A percentile compares a stretch with the other conserved stretches of the same genome.
These are phyloP conservation scores for Penicillium fuscoglaucum DNA, from an alignment of 2,329 filamentous ascomycete genomes.

Conservation along the genomic window DNA sequence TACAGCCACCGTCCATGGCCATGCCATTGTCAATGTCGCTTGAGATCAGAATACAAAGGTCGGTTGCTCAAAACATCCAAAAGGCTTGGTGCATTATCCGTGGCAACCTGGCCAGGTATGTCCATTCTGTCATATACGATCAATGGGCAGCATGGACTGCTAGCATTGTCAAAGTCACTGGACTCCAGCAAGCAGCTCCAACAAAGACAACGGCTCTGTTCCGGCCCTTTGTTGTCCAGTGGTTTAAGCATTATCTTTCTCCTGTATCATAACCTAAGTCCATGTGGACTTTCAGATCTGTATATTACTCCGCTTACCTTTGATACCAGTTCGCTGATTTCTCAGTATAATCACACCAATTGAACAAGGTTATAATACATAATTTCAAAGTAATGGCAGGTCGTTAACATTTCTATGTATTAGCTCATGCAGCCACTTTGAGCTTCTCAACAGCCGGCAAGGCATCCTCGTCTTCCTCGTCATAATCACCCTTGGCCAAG, in stretches of 20 bases:
- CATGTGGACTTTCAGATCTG: not conserved
- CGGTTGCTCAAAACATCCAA: not conserved
- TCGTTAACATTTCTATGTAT: slow-evolving; percentile 18
- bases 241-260: not conserved
- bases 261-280: not conserved
- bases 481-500: slow-evolving; percentile 66
- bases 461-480: slow-evolving; percentile 64
- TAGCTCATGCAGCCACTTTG: slow-evolving; percentile 61
- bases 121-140: not conserved
- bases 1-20: not conserved
- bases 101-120: not conserved
- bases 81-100: not conserved
- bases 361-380: slow-evolving; percentile 7
- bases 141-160: not conserved
- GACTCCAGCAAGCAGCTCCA: not conserved
- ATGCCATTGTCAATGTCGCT: not conserved
- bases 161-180: no score
- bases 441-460: slow-evolving; percentile 65
- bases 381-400: slow-evolving; percentile 13
- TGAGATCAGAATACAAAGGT: not conserved
- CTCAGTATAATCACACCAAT: slow-evolving; percentile 3
- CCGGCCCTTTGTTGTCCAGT: not conserved
- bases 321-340: not conserved
- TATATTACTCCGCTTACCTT: slow-evolving; percentile 3
- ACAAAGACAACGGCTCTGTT: not conserved